A percentile compares a stretch with the other conserved stretches of the same genome.
These are phyloP conservation scores for Bryoerythrophyllum caledonicum DNA, from an alignment of 225 moss, liverwort and hornwort species.

Conservation along the genomic window DNA sequence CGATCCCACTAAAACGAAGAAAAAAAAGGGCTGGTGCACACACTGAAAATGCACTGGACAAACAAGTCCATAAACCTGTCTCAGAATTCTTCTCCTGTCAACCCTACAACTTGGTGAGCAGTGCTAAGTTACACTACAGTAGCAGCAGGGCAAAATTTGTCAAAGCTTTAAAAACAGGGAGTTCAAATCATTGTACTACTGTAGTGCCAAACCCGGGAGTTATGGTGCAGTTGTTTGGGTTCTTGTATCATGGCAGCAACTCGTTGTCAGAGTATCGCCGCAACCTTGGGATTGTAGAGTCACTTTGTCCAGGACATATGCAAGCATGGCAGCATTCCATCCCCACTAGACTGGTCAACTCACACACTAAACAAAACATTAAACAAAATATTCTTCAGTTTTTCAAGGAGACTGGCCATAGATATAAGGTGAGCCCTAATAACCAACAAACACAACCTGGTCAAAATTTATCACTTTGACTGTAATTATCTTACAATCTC, in stretches of 20 bases:
- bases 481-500: too few relatives aligned
- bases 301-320: neutral
- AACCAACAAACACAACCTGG: too few relatives aligned
- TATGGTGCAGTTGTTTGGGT: neutral
- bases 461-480: too few relatives aligned
- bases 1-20: too few relatives aligned
- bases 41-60: neutral
- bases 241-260: neutral
- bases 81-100: neutral
- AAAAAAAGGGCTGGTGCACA: too few relatives aligned
- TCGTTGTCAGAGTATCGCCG: slow-evolving; percentile 34
- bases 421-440: too few relatives aligned
- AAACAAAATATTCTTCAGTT: too few relatives aligned
- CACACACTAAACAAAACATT: too few relatives aligned
- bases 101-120: neutral
- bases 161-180: neutral
- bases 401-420: too few relatives aligned
- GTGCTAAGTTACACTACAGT: too few relatives aligned
- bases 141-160: neutral
- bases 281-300: slow-evolving; percentile 26
- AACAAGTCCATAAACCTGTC: neutral
- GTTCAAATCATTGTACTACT: too few relatives aligned
- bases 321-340: neutral
- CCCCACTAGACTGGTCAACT: slow-evolving; percentile 29
- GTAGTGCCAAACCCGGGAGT: neutral